A percentile compares a stretch with the other conserved stretches of the same genome.
Evolutionary conservation across 768 basidiomycete genomes (phyloP).

Genomic region (Kwoniella europaea): DNA sequence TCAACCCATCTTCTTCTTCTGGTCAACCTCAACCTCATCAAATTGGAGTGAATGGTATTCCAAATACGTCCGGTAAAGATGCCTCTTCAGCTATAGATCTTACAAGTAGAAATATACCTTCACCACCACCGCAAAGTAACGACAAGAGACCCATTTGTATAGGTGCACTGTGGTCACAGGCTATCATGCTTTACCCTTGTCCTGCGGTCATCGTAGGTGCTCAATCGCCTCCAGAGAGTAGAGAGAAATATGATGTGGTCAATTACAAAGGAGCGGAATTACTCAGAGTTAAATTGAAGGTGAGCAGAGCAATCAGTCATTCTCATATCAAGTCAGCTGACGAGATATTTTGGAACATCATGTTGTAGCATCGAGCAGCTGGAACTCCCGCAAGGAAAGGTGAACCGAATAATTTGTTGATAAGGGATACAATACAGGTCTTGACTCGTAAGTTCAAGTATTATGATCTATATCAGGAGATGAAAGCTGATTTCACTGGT

Average conservation of each 20-base stretch:
- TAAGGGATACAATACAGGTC: constrained; percentile 41
- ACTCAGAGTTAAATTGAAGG: constrained; percentile 54
- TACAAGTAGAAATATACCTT: constrained; percentile 20
- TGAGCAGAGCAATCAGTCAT: constrained; percentile 16
- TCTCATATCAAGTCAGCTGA: constrained; percentile 14
- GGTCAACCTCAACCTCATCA: not conserved
- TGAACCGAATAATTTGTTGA: constrained; percentile 16
- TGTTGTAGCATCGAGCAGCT: constrained; percentile 28
- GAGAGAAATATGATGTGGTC: constrained; percentile 38
- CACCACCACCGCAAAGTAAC: constrained; percentile 28
- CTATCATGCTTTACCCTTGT: constrained; percentile 49
- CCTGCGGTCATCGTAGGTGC: constrained; percentile 39
- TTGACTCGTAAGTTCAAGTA: constrained; percentile 37
- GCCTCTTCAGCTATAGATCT: constrained; percentile 29
- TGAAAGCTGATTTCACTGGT: not conserved
- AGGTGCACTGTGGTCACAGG: constrained; percentile 37
- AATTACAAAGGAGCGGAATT: constrained; percentile 41
- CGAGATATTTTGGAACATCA: not conserved
- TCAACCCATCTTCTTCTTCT: not conserved
- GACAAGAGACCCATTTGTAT: constrained; percentile 47
- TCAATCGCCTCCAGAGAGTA: constrained; percentile 21
- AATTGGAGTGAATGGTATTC: constrained; percentile 6
- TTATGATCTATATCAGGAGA: too few species aligned
- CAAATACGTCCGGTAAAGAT: constrained; percentile 2
- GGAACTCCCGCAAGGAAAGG: constrained; percentile 27